Evolutionary conservation across 345 rosid species (phyloP).

Genomic region (Brassica rapa): DNA sequence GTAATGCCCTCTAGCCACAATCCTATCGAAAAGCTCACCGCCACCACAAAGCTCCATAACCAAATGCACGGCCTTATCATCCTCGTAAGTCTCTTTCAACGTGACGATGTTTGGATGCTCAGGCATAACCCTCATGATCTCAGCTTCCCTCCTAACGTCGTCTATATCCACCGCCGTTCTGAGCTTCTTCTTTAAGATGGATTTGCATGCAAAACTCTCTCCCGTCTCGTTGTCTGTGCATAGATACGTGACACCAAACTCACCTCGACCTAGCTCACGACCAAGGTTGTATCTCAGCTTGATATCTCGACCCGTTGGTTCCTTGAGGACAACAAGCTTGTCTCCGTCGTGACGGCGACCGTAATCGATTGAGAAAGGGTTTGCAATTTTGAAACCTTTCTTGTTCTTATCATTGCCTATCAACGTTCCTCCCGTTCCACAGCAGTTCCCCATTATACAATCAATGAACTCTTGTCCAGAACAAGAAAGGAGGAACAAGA

Average conservation of each 20-base stretch:
- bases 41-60: conserved; percentile 11
- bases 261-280: conserved; percentile 10
- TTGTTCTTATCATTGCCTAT: not conserved
- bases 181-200: conserved; percentile 10
- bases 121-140: conserved; percentile 6
- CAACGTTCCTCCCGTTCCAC: conserved; percentile 1
- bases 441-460: conserved; percentile 3
- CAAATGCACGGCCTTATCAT: conserved; percentile 7
- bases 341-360: not conserved
- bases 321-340: conserved; percentile 38
- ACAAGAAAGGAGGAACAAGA: not conserved
- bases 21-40: conserved; percentile 5
- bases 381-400: conserved; percentile 41
- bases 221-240: conserved; percentile 8
- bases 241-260: conserved; percentile 7
- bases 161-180: conserved; percentile 3
- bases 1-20: conserved; percentile 7
- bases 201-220: not conserved
- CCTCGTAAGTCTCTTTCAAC: conserved; percentile 4
- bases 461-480: not conserved
- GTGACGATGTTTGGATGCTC: conserved; percentile 1
- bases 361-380: not conserved
- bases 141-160: conserved; percentile 1
- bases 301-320: conserved; percentile 6
- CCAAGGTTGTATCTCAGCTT: not conserved